These are phyloP conservation scores for Megacollybia platyphylla DNA, from an alignment of 1,284 basidiomycete genomes.

Conservation along the genomic window DNA sequence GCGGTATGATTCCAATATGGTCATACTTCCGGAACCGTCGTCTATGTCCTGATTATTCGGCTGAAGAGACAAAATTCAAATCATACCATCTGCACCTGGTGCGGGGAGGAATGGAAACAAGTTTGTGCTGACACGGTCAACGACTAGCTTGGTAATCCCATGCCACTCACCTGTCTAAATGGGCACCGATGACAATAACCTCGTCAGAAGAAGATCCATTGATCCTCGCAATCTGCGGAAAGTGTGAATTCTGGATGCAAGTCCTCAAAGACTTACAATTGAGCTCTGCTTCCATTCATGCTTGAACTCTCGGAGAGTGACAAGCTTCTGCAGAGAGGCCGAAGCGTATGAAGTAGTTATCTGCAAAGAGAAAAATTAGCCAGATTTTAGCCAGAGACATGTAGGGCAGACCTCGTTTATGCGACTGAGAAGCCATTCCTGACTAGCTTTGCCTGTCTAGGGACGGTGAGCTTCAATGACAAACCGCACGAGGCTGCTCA, in stretches of 20 bases:
- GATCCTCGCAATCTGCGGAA: conserved; percentile 52
- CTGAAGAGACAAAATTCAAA: not conserved
- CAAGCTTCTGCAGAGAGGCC: conserved; percentile 35
- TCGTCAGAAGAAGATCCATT: conserved; percentile 59
- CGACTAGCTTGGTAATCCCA: conserved; percentile 5
- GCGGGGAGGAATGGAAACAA: conserved; percentile 82
- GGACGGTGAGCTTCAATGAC: conserved; percentile 5
- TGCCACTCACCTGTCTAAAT: conserved; percentile 69
- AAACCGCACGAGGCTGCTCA: conserved; percentile 18
- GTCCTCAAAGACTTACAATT: conserved; percentile 41
- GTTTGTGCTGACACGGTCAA: conserved; percentile 47
- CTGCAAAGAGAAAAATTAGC: conserved; percentile 21
- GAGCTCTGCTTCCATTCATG: conserved; percentile 92
- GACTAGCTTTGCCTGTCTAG: conserved; percentile 69
- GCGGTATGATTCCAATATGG: conserved; percentile 84
- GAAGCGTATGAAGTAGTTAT: conserved; percentile 54
- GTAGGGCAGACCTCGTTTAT: conserved; percentile 46
- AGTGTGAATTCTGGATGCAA: conserved; percentile 7
- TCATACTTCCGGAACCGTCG: conserved; percentile 86
- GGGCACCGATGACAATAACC: conserved; percentile 66
- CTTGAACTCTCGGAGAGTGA: conserved; percentile 68
- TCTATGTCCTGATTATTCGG: conserved; percentile 28
- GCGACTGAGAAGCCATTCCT: conserved; percentile 72
- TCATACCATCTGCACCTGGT: conserved; percentile 69
- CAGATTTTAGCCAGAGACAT: not conserved